These are phyloP conservation scores for Cladobotryum protrusum DNA, from an alignment of 2,329 filamentous ascomycete genomes.

Conservation along the genomic window DNA sequence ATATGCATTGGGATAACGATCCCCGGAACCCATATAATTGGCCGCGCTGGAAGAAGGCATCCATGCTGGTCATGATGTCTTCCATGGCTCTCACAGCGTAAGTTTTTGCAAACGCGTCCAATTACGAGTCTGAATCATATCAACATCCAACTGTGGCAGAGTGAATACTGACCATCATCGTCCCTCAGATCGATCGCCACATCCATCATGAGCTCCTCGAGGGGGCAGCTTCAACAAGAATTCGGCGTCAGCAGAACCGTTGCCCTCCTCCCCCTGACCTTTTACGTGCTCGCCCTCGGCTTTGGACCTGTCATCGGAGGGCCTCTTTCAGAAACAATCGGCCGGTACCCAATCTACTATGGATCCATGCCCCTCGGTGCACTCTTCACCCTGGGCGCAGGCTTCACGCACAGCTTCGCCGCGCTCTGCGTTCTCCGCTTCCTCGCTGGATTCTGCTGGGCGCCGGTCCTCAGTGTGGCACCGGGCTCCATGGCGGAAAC, in stretches of 20 bases:
- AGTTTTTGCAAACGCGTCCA: conserved; percentile 10
- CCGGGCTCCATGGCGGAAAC: conserved; percentile 46
- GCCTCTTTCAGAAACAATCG: conserved; percentile 52
- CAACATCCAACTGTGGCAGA: not conserved
- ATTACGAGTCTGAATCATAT: not conserved
- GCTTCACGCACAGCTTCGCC: conserved; percentile 43
- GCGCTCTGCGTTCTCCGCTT: conserved; percentile 50
- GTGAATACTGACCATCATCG: not conserved
- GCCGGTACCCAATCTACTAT: conserved; percentile 48
- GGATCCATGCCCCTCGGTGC: conserved; percentile 40
- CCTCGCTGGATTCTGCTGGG: conserved; percentile 47
- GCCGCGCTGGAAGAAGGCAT: conserved; percentile 34
- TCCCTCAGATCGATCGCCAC: conserved; percentile 43
- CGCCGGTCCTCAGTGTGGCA: conserved; percentile 43
- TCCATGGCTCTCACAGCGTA: conserved; percentile 37
- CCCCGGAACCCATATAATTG: conserved; percentile 45
- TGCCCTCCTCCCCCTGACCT: conserved; percentile 52
- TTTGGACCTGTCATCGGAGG: conserved; percentile 55
- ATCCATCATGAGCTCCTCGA: conserved; percentile 47
- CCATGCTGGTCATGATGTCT: conserved; percentile 32
- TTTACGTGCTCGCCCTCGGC: conserved; percentile 55
- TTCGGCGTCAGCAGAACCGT: conserved; percentile 50
- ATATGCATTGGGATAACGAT: conserved; percentile 5
- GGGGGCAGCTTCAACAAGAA: conserved; percentile 39
- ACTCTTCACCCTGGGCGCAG: conserved; percentile 51